phyloP scores from a whole-genome alignment of 306 rosid species.

The Trichosanthes truncata region DNA sequence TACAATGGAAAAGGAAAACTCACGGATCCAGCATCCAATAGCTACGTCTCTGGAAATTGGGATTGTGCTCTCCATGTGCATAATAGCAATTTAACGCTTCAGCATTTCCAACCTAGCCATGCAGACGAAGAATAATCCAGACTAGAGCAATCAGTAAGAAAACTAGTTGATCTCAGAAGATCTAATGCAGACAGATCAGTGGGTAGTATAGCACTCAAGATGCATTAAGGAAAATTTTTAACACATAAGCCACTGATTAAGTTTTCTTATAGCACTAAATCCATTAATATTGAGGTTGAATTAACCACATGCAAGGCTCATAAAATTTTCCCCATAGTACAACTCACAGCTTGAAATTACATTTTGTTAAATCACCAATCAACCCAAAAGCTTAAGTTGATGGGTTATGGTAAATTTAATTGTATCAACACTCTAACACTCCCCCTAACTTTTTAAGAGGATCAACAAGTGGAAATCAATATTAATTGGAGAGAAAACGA shows the following conservation, averaged over 20 bases:
- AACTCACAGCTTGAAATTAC: not conserved
- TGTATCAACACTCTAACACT: too few species aligned
- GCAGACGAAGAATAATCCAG: constrained; percentile 19
- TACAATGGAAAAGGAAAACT: constrained; percentile 31
- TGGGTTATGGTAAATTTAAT: too few species aligned
- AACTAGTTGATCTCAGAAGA: constrained; percentile 11
- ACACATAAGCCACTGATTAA: not conserved
- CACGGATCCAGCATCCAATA: constrained; percentile 96
- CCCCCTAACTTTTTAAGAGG: too few species aligned
- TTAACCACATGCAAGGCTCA: not conserved
- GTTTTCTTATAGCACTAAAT: not conserved
- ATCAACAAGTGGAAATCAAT: too few species aligned
- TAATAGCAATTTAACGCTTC: constrained; percentile 89
- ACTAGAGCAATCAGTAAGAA: constrained; percentile 13
- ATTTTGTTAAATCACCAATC: too few species aligned
- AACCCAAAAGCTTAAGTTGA: too few species aligned
- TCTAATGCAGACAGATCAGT: not conserved
- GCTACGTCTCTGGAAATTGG: constrained; percentile 85
- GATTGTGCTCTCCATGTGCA: constrained; percentile 91
- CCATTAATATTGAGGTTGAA: not conserved
- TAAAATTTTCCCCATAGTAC: not conserved
- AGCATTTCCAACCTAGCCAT: constrained; percentile 73
- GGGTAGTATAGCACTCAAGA: not conserved
- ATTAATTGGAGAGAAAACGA: too few species aligned
- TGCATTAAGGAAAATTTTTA: not conserved